phyloP scores from a whole-genome alignment of 176 grass and related monocot genomes.

The Triticum urartu region DNA sequence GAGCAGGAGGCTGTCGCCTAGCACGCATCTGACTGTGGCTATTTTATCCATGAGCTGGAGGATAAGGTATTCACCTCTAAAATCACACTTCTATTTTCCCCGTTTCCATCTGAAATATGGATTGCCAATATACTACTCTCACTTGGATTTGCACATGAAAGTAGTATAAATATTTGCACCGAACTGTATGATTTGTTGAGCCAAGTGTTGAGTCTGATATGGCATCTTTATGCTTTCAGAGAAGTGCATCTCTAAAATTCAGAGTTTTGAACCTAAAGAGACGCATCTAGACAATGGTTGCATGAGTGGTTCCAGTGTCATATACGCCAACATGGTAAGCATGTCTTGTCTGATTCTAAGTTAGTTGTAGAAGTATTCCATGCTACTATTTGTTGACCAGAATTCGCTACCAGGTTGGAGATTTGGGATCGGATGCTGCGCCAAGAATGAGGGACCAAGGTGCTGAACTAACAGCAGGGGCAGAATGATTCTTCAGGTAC shows the following conservation, averaged over 20 bases:
- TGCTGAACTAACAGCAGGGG: no score
- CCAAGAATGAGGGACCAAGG: no score
- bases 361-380: neutral
- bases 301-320: constrained; percentile 90
- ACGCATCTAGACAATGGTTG: constrained; percentile 93
- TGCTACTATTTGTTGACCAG: neutral
- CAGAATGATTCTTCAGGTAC: no score
- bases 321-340: constrained; percentile 90
- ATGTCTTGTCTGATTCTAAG: neutral
- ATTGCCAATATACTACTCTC: neutral
- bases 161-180: no score
- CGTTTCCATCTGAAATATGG: neutral
- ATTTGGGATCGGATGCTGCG: constrained; percentile 61
- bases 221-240: constrained; percentile 33
- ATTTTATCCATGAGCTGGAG: constrained; percentile 82
- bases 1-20: no score
- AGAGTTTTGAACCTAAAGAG: constrained; percentile 83
- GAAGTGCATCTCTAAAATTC: constrained; percentile 85
- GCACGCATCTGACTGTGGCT: no score
- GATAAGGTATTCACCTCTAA: constrained; percentile 57
- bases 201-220: no score
- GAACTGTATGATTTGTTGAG: no score
- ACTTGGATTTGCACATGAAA: no score
- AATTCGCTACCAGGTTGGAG: constrained; percentile 57
- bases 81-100: neutral